Evolutionary conservation across 2,329 filamentous ascomycete genomes (phyloP).

Genomic region (Metarhizium sp.): DNA sequence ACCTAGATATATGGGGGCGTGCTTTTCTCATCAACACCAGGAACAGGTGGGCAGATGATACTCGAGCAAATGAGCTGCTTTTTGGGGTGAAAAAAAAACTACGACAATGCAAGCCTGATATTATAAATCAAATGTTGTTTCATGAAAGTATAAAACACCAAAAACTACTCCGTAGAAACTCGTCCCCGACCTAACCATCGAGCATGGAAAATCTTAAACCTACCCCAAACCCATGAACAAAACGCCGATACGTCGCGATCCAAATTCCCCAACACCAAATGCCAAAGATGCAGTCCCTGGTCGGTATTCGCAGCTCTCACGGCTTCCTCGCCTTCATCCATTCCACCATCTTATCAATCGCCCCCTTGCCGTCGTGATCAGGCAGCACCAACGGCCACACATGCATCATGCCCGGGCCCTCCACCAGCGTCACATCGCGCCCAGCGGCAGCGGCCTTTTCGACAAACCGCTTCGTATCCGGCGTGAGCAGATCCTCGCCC

Average conservation of each 20-base stretch:
- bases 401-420: conserved; percentile 23
- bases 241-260: not conserved
- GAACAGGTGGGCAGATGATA: no score
- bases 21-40: no score
- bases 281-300: no score
- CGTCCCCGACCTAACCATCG: no score
- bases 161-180: no score
- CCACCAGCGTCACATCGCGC: conserved; percentile 16
- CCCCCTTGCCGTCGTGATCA: conserved; percentile 17
- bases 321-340: conserved; percentile 14
- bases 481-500: conserved; percentile 18
- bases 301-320: not conserved
- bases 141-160: no score
- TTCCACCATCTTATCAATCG: conserved; percentile 16
- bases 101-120: no score
- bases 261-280: not conserved
- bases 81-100: no score
- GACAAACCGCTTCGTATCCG: conserved; percentile 19
- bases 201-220: no score
- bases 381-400: conserved; percentile 20
- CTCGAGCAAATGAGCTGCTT: no score
- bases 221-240: no score
- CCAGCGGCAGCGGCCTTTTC: conserved; percentile 15
- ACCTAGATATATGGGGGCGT: not conserved
- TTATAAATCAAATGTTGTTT: no score